These are phyloP conservation scores for Pleurotus eryngii DNA, from an alignment of 768 basidiomycete genomes.

Conservation along the genomic window DNA sequence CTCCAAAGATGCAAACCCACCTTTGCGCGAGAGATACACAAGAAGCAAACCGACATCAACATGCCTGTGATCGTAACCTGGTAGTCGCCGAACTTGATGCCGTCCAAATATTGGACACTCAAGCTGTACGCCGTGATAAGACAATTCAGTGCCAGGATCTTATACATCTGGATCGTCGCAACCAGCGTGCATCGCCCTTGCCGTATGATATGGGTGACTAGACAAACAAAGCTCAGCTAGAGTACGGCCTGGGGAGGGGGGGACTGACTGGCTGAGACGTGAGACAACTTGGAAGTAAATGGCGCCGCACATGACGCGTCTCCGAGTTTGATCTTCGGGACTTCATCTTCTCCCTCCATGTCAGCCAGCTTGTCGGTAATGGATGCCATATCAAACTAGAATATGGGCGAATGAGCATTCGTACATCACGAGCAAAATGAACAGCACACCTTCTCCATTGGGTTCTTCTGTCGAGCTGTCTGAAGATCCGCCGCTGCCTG, in stretches of 20 bases:
- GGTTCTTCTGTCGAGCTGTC: slow-evolving; percentile 73
- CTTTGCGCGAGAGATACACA: slow-evolving; percentile 97
- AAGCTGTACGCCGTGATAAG: slow-evolving; percentile 98
- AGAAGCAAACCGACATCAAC: slow-evolving; percentile 97
- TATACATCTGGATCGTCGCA: slow-evolving; percentile 99
- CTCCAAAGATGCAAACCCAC: slow-evolving; percentile 21
- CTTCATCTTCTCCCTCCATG: slow-evolving; percentile 92
- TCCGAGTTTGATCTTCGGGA: slow-evolving; percentile 98
- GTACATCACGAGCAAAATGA: not conserved
- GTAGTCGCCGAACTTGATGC: slow-evolving; percentile 99
- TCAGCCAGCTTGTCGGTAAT: slow-evolving; percentile 87
- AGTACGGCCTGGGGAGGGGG: not conserved
- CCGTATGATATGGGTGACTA: slow-evolving; percentile 95
- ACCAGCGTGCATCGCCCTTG: slow-evolving; percentile 99
- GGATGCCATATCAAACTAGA: slow-evolving; percentile 50
- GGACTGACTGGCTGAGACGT: slow-evolving; percentile 88
- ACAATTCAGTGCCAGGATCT: slow-evolving; percentile 96
- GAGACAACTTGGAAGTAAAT: slow-evolving; percentile 97
- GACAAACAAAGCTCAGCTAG: not conserved
- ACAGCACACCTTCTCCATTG: slow-evolving; percentile 78
- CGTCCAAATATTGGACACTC: slow-evolving; percentile 95
- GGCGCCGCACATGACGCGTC: slow-evolving; percentile 98
- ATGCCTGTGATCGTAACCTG: slow-evolving; percentile 96
- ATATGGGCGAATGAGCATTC: not conserved
- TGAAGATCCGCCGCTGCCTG: slow-evolving; percentile 65